Base-by-base conservation (phyloP, 148 eudicot genomes). In the Agrostemma githago region DNA sequence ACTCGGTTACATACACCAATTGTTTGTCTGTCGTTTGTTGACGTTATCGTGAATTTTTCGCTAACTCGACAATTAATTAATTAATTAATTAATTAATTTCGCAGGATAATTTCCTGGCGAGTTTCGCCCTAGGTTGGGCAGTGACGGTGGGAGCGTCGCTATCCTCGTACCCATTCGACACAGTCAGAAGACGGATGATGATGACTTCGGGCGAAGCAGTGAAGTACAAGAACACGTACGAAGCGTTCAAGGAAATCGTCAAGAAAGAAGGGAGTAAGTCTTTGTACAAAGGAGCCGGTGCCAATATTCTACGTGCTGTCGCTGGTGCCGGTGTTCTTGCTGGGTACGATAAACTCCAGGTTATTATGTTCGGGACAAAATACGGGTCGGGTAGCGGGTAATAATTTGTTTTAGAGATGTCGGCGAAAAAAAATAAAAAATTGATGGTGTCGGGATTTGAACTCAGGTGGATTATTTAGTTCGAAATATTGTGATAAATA, bases 161-260 rank as follows among this genome's bases (percentile, higher is more conserved):
- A 21, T 70, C 78, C 0, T 67, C 78, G 5, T 76, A 76, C 72
- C 78, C 78, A 42, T 65, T 68, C 16, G 78, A 76, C 66, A 76
- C 78, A 0, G 78, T 76, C 5, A 40, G 78, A 17, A 76, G 78
- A 76, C 62, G 78, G 58, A 76, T 76, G 78, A 76, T 76, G 78
- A 76, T 76, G 78, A 76, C 78, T 1, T 67, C 78, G 8, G 78
- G 78, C 20, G 78, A 76, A 42, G 78, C 78, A 2, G 72, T 76
- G 46, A 76, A 76, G 19, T 76, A 76, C 72, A 76, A 58, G 64
- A 68, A 8, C n/a, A 57, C 78, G 9, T 56, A 41, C 15, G 72
- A 76, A 16, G 72, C 66, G 5, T 75, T 75, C 57, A 19, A 19
- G 44, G 64, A 75, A 37, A 75, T 75, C 10, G 40, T 75, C 53